Percentiles rank a stretch among this genome's conserved stretches.
Evolutionary conservation across 176 grass and related monocot genomes (phyloP).

Genomic region (Oryza longistaminata): DNA sequence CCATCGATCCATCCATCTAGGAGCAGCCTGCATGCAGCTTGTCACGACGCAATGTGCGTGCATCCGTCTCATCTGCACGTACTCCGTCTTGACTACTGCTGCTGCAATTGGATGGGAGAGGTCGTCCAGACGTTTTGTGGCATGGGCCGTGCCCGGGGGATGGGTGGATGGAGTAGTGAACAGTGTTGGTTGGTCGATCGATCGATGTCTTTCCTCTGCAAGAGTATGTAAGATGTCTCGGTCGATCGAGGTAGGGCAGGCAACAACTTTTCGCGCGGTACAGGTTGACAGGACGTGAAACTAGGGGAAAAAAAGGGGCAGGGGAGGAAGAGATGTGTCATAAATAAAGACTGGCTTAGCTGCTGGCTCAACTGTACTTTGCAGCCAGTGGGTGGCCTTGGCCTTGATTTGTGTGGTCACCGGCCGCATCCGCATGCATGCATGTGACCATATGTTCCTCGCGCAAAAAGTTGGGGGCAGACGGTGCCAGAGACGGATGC

Average conservation of each 20-base stretch:
- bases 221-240: not conserved
- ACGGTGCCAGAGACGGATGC: not conserved
- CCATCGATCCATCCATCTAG: too few species aligned
- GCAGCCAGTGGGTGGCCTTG: not conserved
- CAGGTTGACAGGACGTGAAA: conserved; percentile 63
- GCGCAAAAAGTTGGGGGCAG: conserved; percentile 33
- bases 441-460: conserved; percentile 51
- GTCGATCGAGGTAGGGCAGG: conserved; percentile 6
- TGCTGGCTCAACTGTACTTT: conserved; percentile 32
- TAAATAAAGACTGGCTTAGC: conserved; percentile 8
- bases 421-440: not conserved
- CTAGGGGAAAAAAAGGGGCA: conserved; percentile 18
- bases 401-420: not conserved
- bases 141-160: too few species aligned
- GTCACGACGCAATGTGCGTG: not conserved
- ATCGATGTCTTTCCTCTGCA: not conserved
- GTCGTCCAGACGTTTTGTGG: too few species aligned
- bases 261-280: conserved; percentile 42
- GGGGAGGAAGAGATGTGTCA: conserved; percentile 19
- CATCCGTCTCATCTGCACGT: not conserved
- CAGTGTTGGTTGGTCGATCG: not conserved
- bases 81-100: not conserved
- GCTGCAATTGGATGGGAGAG: not conserved
- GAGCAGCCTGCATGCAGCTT: not conserved
- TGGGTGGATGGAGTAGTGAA: not conserved